Percentiles rank a stretch among this genome's conserved stretches.
Evolutionary conservation across 148 eudicot genomes (phyloP).

Genomic region (Spergularia marina): DNA sequence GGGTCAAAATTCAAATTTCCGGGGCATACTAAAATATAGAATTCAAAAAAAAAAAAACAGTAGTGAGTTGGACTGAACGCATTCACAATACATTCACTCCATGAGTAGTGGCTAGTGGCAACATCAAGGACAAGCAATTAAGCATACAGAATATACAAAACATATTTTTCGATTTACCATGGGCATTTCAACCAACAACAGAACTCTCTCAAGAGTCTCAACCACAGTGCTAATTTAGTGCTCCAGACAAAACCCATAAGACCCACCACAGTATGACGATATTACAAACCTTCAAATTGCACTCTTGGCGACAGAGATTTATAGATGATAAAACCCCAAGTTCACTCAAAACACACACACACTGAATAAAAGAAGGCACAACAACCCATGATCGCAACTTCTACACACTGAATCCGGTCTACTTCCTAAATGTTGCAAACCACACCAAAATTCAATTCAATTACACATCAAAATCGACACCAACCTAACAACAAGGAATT

Average conservation of each 20-base stretch:
- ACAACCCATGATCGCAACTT: not conserved
- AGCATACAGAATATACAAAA: not conserved
- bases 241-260: no score
- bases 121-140: not conserved
- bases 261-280: no score
- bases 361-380: no score
- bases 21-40: not conserved
- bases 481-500: not conserved
- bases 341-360: no score
- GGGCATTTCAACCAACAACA: not conserved
- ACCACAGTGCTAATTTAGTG: no score
- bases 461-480: conserved; percentile 11
- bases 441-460: not conserved
- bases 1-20: not conserved
- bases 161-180: not conserved
- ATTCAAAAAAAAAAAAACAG: not conserved
- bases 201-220: not conserved
- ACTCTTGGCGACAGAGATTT: no score
- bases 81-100: not conserved
- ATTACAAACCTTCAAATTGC: no score
- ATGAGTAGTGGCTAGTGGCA: not conserved
- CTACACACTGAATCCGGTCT: not conserved
- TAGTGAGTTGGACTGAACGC: not conserved
- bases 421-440: not conserved
- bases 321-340: no score